Evolutionary conservation across 257 asterid genomes (phyloP).

Genomic region (Solanum medicagineum): DNA sequence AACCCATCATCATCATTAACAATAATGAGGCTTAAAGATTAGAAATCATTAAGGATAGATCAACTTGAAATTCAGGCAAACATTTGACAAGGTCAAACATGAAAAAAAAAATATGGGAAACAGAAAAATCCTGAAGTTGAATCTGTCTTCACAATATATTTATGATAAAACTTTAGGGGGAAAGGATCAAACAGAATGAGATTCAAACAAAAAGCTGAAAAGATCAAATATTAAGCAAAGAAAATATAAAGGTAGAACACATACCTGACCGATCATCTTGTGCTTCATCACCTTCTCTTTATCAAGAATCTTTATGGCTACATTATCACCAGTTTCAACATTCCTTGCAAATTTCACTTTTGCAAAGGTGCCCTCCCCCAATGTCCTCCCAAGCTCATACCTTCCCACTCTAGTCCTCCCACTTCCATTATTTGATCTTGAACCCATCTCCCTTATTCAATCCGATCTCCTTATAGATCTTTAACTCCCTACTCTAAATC

Average conservation of each 20-base stretch:
- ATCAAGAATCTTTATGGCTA: constrained; percentile 91
- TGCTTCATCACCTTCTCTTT: constrained; percentile 86
- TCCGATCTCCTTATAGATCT: not conserved
- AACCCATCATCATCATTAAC: not conserved
- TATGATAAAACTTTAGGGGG: not conserved
- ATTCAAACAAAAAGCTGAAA: not conserved
- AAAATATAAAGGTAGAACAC: not conserved
- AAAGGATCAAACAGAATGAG: not conserved
- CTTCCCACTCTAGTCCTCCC: constrained; percentile 80
- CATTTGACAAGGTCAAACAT: not conserved
- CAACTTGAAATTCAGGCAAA: not conserved
- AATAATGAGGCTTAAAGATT: not conserved
- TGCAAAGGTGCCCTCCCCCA: constrained; percentile 89
- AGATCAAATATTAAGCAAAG: not conserved
- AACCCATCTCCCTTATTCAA: constrained; percentile 18
- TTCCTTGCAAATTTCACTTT: constrained; percentile 92
- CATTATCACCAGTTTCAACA: constrained; percentile 59
- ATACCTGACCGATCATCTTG: constrained; percentile 88
- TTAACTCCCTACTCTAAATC: not conserved
- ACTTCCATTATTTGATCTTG: constrained; percentile 40
- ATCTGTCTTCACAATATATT: not conserved
- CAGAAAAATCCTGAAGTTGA: not conserved
- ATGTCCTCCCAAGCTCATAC: constrained; percentile 81
- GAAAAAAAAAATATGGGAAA: not conserved
- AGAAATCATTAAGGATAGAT: not conserved